These are phyloP conservation scores for Blastobotrys terrestris DNA, from an alignment of 805 yeast species.

Conservation along the genomic window DNA sequence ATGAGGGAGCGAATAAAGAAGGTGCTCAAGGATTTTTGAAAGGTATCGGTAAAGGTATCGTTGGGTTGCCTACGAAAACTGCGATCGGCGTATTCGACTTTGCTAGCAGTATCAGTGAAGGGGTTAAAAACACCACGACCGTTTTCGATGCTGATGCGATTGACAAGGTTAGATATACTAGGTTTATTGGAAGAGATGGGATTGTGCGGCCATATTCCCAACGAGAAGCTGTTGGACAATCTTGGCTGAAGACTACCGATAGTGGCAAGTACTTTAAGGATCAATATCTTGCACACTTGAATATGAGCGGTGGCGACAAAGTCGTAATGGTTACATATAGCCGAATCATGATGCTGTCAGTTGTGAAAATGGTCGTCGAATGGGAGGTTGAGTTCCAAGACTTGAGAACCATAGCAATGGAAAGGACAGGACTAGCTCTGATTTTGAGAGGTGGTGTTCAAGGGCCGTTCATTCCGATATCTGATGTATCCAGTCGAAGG, in stretches of 20 bases:
- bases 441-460: conserved; percentile 48
- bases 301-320: conserved; percentile 64
- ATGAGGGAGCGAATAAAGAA: conserved; percentile 79
- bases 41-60: conserved; percentile 91
- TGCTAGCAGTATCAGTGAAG: conserved; percentile 89
- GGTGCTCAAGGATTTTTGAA: conserved; percentile 91
- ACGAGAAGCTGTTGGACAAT: conserved; percentile 90
- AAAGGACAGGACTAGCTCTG: conserved; percentile 70
- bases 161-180: conserved; percentile 74
- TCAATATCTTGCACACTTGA: conserved; percentile 75
- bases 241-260: conserved; percentile 76
- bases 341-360: conserved; percentile 60
- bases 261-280: conserved; percentile 75
- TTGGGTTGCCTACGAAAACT: conserved; percentile 94
- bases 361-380: conserved; percentile 51
- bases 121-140: conserved; percentile 87
- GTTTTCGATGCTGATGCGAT: conserved; percentile 76
- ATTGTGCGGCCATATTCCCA: conserved; percentile 68
- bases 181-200: conserved; percentile 65
- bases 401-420: conserved; percentile 66
- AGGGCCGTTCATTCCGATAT: conserved; percentile 77
- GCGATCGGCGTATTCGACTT: conserved; percentile 92
- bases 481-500: conserved; percentile 55
- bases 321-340: conserved; percentile 70
- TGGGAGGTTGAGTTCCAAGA: conserved; percentile 69